Evolutionary conservation across 2,329 filamentous ascomycete species (phyloP).

Genomic region (Cylindrodendrum hubeiense): DNA sequence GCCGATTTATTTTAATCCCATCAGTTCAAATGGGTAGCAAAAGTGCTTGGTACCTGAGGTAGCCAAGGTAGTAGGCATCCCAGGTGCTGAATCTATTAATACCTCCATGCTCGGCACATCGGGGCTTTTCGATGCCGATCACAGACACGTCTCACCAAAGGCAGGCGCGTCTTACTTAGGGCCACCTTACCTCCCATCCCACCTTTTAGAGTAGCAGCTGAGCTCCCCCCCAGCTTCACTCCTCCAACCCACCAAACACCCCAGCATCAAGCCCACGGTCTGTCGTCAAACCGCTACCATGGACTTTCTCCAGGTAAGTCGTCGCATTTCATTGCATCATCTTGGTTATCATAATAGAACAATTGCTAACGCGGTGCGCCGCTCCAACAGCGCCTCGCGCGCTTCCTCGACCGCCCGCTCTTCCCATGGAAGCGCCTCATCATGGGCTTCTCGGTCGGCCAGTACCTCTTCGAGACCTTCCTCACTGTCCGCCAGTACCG

Average conservation of each 20-base stretch:
- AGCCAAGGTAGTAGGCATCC: no score
- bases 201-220: conserved; percentile 22
- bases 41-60: not conserved
- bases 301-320: conserved; percentile 61
- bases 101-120: conserved; percentile 32
- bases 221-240: conserved; percentile 32
- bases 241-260: conserved; percentile 30
- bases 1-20: not conserved
- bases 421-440: conserved; percentile 99
- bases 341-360: not conserved
- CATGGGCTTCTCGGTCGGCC: conserved; percentile 91
- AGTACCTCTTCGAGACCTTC: conserved; percentile 91
- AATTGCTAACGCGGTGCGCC: conserved; percentile 30
- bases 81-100: not conserved
- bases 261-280: conserved; percentile 31
- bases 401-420: conserved; percentile 87
- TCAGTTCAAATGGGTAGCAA: not conserved
- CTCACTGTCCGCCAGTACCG: conserved; percentile 91
- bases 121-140: conserved; percentile 34
- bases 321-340: not conserved
- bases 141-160: no score
- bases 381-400: conserved; percentile 74
- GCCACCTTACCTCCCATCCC: conserved; percentile 39
- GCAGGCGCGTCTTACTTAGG: no score
- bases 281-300: conserved; percentile 49